These are phyloP conservation scores for Debaryomycetaceae sp. DNA, from an alignment of 1,139 yeast genomes.

Conservation along the genomic window DNA sequence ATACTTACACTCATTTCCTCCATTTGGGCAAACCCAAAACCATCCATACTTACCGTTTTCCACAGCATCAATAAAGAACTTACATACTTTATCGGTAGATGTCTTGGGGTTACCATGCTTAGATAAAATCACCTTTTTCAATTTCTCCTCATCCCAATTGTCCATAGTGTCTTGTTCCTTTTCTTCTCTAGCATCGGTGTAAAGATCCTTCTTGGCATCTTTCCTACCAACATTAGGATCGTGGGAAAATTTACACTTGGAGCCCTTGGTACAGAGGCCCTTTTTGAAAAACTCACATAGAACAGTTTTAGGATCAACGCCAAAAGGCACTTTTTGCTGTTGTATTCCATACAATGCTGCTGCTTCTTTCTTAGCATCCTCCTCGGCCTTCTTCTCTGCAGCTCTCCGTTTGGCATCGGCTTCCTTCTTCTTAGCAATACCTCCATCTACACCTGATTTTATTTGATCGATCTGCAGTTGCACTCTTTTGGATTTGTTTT, in stretches of 20 bases:
- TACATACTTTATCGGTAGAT: constrained; percentile 94
- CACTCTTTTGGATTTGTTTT: constrained; percentile 88
- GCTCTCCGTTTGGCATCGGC: constrained; percentile 71
- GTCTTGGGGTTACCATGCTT: constrained; percentile 94
- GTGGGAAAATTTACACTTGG: constrained; percentile 92
- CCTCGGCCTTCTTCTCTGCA: constrained; percentile 90
- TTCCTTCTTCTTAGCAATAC: constrained; percentile 64
- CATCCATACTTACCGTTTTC: constrained; percentile 98
- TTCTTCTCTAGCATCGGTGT: constrained; percentile 78
- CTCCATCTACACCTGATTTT: constrained; percentile 58
- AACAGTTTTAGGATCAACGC: constrained; percentile 95
- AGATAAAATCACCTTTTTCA: constrained; percentile 78
- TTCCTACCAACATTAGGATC: constrained; percentile 84
- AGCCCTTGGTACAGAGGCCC: constrained; percentile 86
- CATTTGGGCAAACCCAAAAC: constrained; percentile 98
- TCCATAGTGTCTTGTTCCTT: constrained; percentile 91
- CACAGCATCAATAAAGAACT: constrained; percentile 91
- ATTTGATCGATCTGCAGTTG: constrained; percentile 84
- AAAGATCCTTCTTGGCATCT: constrained; percentile 85
- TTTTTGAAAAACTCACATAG: constrained; percentile 88
- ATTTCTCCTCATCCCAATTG: constrained; percentile 94
- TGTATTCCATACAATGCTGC: constrained; percentile 71
- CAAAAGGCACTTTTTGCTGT: constrained; percentile 88
- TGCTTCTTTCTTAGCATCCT: constrained; percentile 84
- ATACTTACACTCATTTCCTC: constrained; percentile 91